These are phyloP conservation scores for Diaporthe nobilis DNA, from an alignment of 2,329 filamentous ascomycete genomes.

Conservation along the genomic window DNA sequence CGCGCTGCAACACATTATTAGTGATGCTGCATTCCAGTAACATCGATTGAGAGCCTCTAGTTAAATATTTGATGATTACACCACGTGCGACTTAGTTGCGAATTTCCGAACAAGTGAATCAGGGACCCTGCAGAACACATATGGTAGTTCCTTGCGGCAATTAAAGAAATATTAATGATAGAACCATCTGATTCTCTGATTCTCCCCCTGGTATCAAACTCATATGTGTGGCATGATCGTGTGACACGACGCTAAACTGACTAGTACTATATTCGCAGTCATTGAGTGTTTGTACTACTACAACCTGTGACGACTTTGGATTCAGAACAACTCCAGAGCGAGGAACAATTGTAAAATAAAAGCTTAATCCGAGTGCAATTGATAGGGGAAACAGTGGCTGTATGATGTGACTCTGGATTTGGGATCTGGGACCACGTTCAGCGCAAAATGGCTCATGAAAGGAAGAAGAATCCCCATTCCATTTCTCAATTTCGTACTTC, in stretches of 20 bases:
- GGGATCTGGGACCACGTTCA: too few relatives aligned
- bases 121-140: background rate
- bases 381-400: background rate
- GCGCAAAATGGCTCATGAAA: too few relatives aligned
- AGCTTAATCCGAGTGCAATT: background rate
- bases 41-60: background rate
- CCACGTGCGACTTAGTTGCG: too few relatives aligned
- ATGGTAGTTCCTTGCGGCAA: too few relatives aligned
- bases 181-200: background rate
- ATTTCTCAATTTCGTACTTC: too few relatives aligned
- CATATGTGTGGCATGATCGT: background rate
- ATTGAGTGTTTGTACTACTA: background rate
- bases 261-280: background rate
- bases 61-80: background rate
- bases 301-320: background rate
- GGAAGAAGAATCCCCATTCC: too few relatives aligned
- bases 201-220: background rate
- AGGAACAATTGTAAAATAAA: background rate
- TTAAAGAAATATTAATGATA: too few relatives aligned
- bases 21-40: background rate
- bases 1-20: background rate
- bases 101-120: background rate
- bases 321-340: background rate
- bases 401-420: too few relatives aligned
- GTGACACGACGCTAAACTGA: background rate